Percentiles rank a stretch among this genome's conserved stretches.
Conservation (phyloP, 116 monocot genomes). For the Papilionanthe hybrid region DNA sequence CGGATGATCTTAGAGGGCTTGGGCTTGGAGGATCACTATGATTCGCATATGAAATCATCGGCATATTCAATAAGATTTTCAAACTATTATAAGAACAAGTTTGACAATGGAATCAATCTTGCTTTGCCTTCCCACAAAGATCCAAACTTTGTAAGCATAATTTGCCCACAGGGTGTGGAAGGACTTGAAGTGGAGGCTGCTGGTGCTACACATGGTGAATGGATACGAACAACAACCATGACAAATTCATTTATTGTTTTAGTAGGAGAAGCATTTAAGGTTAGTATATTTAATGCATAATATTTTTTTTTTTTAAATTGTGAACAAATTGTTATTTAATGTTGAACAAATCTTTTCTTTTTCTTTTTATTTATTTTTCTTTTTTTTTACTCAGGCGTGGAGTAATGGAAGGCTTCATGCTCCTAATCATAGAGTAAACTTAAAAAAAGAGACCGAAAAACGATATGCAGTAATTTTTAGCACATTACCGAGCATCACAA, state of each 20-base stretch:
- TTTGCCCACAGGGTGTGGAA: not conserved
- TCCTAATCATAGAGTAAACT: not conserved
- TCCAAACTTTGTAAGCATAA: not conserved
- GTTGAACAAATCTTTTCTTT: not conserved
- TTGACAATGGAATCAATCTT: not conserved
- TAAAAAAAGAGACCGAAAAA: not conserved
- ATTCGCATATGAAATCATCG: not conserved
- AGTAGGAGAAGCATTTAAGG: not conserved
- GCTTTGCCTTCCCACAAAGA: slow-evolving; percentile 1
- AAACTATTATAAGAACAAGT: not conserved
- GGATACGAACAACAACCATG: too few relatives aligned
- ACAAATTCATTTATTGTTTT: too few relatives aligned
- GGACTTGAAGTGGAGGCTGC: too few relatives aligned
- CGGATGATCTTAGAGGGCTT: not conserved
- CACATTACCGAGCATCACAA: not conserved
- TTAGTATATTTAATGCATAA: not conserved
- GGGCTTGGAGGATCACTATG: not conserved
- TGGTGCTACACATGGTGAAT: too few relatives aligned
- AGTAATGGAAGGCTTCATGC: not conserved
- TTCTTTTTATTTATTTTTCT: not conserved
- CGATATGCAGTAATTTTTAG: not conserved
- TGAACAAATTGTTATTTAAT: not conserved
- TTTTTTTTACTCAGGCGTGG: not conserved
- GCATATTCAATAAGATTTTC: not conserved
- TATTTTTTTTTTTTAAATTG: not conserved